Evolutionary conservation across 768 basidiomycete species (phyloP).

Genomic region (Lepiota brunneoincarnata): DNA sequence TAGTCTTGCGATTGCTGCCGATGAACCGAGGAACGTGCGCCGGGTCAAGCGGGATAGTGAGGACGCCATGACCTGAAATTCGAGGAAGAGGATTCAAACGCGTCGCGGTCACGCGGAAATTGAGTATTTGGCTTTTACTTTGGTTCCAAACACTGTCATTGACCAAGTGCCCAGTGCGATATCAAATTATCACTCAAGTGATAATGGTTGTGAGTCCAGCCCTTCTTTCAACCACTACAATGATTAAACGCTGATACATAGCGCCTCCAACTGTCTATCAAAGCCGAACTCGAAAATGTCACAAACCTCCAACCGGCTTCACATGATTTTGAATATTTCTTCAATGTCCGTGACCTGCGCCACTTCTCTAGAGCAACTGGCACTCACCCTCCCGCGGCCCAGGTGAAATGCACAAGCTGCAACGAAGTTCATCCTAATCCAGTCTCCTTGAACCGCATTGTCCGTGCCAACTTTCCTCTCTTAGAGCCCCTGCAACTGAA

Average conservation of each 20-base stretch:
- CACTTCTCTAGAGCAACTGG: slow-evolving; percentile 1
- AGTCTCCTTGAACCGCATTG: slow-evolving; percentile 69
- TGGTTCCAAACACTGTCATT: slow-evolving; percentile 19
- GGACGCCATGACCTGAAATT: slow-evolving; percentile 11
- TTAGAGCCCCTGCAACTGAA: background rate
- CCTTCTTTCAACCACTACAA: background rate
- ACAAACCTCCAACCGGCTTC: slow-evolving; percentile 64
- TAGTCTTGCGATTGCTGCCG: slow-evolving; percentile 13
- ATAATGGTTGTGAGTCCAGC: slow-evolving; percentile 50
- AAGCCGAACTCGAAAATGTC: slow-evolving; percentile 80
- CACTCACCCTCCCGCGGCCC: slow-evolving; percentile 20
- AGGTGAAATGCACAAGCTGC: slow-evolving; percentile 81
- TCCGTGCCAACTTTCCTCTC: slow-evolving; percentile 26
- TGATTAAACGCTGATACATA: slow-evolving; percentile 22
- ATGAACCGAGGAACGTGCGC: slow-evolving; percentile 4
- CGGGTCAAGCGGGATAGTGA: slow-evolving; percentile 9
- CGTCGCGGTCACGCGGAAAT: background rate
- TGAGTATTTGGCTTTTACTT: background rate
- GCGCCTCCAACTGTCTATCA: slow-evolving; percentile 66
- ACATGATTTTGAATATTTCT: slow-evolving; percentile 77
- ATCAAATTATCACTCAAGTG: slow-evolving; percentile 10
- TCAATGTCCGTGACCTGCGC: slow-evolving; percentile 48
- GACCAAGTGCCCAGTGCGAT: slow-evolving; percentile 14
- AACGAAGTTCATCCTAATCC: slow-evolving; percentile 72
- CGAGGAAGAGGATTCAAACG: slow-evolving; percentile 5